phyloP scores from a whole-genome alignment of 352 stramenopile species.

The Phytophthora capsici region DNA sequence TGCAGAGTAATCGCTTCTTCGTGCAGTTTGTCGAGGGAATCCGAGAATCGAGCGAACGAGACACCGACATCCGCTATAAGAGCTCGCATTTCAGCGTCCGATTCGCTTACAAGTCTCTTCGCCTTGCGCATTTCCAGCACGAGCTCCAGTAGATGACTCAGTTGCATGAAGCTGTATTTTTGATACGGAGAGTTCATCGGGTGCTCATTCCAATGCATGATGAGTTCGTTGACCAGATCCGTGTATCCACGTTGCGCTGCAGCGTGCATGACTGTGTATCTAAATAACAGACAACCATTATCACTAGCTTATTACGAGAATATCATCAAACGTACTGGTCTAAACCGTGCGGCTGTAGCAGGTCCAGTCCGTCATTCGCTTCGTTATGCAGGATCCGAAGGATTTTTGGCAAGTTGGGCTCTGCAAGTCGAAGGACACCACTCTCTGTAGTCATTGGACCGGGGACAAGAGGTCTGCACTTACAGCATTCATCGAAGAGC shows the following conservation, averaged over 20 bases:
- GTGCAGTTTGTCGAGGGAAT: slow-evolving; percentile 70
- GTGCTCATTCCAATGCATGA: slow-evolving; percentile 62
- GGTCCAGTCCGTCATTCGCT: slow-evolving; percentile 63
- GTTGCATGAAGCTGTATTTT: slow-evolving; percentile 64
- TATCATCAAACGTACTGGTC: slow-evolving; percentile 52
- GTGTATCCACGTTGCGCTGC: slow-evolving; percentile 78
- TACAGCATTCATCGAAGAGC: slow-evolving; percentile 81
- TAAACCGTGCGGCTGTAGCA: slow-evolving; percentile 69
- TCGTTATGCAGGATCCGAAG: slow-evolving; percentile 60
- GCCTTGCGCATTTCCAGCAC: slow-evolving; percentile 58
- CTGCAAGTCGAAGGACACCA: slow-evolving; percentile 66
- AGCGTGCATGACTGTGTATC: slow-evolving; percentile 61
- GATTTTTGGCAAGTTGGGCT: slow-evolving; percentile 71
- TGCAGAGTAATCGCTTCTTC: slow-evolving; percentile 59
- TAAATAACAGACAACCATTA: slow-evolving; percentile 18
- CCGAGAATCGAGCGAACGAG: slow-evolving; percentile 65
- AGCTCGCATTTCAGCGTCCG: slow-evolving; percentile 57
- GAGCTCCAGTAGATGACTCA: slow-evolving; percentile 53
- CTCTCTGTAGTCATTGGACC: slow-evolving; percentile 62
- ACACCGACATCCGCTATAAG: slow-evolving; percentile 63
- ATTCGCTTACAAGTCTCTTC: slow-evolving; percentile 66
- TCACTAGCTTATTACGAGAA: not conserved
- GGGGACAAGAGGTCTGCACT: slow-evolving; percentile 60
- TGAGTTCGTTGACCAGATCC: slow-evolving; percentile 62
- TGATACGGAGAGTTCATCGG: slow-evolving; percentile 71